These are phyloP conservation scores for Globisporangium lucens DNA, from an alignment of 352 stramenopile species.

Conservation along the genomic window DNA sequence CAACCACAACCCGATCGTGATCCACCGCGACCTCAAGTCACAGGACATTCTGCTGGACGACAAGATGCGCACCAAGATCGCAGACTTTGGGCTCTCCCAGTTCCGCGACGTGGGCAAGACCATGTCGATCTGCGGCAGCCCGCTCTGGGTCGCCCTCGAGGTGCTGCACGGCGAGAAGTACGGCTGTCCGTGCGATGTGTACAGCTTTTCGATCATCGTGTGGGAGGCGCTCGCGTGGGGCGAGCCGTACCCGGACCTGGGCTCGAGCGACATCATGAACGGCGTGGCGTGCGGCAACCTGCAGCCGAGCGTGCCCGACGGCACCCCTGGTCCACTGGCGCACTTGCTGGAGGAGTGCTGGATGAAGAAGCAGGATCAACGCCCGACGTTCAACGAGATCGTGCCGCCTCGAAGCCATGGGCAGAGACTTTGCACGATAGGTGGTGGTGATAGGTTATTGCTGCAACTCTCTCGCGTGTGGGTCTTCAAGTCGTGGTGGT, in stretches of 20 bases:
- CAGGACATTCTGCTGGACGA: slow-evolving; percentile 81
- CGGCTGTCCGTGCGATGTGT: slow-evolving; percentile 76
- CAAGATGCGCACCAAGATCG: slow-evolving; percentile 85
- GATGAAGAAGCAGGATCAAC: slow-evolving; percentile 82
- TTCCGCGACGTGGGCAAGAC: slow-evolving; percentile 86
- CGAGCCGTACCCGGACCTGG: slow-evolving; percentile 75
- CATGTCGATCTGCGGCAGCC: slow-evolving; percentile 82
- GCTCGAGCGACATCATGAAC: slow-evolving; percentile 86
- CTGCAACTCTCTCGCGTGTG: background rate
- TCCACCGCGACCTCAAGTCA: slow-evolving; percentile 91
- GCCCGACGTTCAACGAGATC: slow-evolving; percentile 80
- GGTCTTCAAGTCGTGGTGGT: background rate
- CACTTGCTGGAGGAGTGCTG: slow-evolving; percentile 76
- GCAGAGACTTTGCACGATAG: slow-evolving; percentile 55
- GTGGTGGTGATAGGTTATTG: background rate
- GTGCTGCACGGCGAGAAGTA: slow-evolving; percentile 83
- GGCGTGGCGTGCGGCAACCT: slow-evolving; percentile 74
- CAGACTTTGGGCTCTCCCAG: slow-evolving; percentile 79
- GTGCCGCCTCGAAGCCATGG: slow-evolving; percentile 79
- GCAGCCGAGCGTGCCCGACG: slow-evolving; percentile 63
- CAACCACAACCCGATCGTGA: slow-evolving; percentile 96
- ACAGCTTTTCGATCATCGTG: slow-evolving; percentile 90
- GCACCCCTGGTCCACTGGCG: slow-evolving; percentile 50
- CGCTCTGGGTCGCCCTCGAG: slow-evolving; percentile 78
- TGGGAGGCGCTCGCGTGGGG: slow-evolving; percentile 79